Conservation (phyloP, 331 rosid species). For the Quercus phellos region DNA sequence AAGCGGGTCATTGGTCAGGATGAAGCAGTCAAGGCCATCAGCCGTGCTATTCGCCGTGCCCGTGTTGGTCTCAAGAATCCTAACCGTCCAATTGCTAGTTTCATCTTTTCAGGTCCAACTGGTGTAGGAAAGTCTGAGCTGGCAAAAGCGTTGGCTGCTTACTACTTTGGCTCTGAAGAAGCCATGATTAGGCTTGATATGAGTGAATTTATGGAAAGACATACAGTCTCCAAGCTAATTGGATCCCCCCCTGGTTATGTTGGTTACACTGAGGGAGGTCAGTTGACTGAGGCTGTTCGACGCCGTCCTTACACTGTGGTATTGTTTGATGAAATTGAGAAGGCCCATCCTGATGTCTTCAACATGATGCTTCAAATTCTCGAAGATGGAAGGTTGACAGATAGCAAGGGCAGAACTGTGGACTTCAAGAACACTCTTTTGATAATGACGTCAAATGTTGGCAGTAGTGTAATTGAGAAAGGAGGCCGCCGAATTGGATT, state of each 20-base stretch:
- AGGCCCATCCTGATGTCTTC: constrained; percentile 97
- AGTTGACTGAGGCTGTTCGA: constrained; percentile 89
- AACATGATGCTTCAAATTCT: constrained; percentile 98
- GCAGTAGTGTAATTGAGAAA: constrained; percentile 94
- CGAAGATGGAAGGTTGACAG: constrained; percentile 91
- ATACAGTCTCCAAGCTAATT: constrained; percentile 87
- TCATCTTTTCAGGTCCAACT: constrained; percentile 95
- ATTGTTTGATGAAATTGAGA: constrained; percentile 90
- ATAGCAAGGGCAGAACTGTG: constrained; percentile 87
- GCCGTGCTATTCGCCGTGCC: constrained; percentile 90
- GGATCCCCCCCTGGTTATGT: constrained; percentile 98
- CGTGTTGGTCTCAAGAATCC: constrained; percentile 96
- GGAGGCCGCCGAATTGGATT: constrained; percentile 84
- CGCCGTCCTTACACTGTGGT: constrained; percentile 96
- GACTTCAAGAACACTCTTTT: constrained; percentile 91
- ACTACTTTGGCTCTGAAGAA: constrained; percentile 92
- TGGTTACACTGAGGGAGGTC: constrained; percentile 96
- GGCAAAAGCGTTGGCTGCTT: constrained; percentile 85
- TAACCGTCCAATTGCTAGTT: constrained; percentile 91
- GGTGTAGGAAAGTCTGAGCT: constrained; percentile 95
- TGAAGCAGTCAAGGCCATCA: constrained; percentile 92
- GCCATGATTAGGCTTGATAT: constrained; percentile 96
- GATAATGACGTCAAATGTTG: constrained; percentile 91
- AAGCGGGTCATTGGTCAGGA: constrained; percentile 82
- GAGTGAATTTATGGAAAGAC: constrained; percentile 99